Conservation (phyloP, 371 early-diverging fungal species). For the Apophysomyces ossiformis region DNA sequence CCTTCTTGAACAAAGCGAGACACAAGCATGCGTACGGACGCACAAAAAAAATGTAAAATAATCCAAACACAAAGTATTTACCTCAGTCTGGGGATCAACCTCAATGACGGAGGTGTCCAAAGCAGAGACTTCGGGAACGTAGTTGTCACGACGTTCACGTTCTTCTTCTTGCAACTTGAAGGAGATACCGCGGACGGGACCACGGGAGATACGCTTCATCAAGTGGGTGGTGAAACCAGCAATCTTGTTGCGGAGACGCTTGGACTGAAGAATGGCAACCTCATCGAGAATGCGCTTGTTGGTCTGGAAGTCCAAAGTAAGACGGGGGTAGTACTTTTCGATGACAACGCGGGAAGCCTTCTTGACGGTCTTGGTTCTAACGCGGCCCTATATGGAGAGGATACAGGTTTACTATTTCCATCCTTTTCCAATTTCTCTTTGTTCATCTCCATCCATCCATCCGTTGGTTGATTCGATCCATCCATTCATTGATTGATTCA, state of each 20-base stretch:
- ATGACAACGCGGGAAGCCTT: conserved; percentile 99
- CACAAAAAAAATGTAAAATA: neutral
- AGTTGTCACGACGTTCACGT: conserved; percentile 99
- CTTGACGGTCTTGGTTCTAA: conserved; percentile 98
- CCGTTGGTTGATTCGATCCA: conserved; percentile 12
- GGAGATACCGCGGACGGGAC: conserved; percentile 99
- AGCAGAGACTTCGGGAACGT: conserved; percentile 98
- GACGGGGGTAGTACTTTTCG: conserved; percentile 99
- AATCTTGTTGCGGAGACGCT: conserved; percentile 99
- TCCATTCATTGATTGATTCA: conserved; percentile 22
- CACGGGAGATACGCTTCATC: conserved; percentile 98
- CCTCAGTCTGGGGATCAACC: conserved; percentile 92
- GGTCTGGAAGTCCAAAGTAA: conserved; percentile 99
- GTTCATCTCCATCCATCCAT: conserved; percentile 12
- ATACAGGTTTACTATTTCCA: too few species aligned
- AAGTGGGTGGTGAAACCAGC: conserved; percentile 99
- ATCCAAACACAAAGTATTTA: conserved; percentile 7
- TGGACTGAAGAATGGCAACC: conserved; percentile 97
- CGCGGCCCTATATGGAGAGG: conserved; percentile 32
- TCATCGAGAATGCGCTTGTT: conserved; percentile 98
- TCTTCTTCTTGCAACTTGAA: conserved; percentile 99
- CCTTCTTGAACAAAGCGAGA: neutral
- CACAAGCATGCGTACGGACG: conserved; percentile 8
- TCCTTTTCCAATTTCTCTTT: too few species aligned
- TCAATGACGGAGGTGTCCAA: conserved; percentile 91